Evolutionary conservation across 2,329 filamentous ascomycete species (phyloP).

Genomic region (Tolypocladium guangdongense): DNA sequence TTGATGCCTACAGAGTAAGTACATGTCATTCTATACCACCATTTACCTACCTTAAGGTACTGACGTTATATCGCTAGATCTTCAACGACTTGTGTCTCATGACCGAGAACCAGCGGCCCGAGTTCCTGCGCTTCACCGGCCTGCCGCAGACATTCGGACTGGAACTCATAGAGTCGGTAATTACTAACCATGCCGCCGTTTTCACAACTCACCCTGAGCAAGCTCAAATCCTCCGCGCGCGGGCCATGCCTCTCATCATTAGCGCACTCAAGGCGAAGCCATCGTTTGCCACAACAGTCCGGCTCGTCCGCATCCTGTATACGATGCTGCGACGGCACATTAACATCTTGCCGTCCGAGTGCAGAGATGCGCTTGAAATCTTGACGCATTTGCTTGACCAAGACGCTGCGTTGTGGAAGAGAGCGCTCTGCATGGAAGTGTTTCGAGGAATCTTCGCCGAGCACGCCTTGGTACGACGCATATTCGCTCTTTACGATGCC

Average conservation of each 20-base stretch:
- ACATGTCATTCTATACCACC: too few relatives aligned
- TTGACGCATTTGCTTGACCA: constrained; percentile 82
- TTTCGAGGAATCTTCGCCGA: constrained; percentile 80
- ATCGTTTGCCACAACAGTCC: constrained; percentile 71
- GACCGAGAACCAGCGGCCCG: constrained; percentile 71
- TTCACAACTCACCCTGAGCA: constrained; percentile 74
- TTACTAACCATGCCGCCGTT: constrained; percentile 74
- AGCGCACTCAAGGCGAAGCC: constrained; percentile 67
- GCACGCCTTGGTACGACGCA: constrained; percentile 62
- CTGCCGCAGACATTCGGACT: constrained; percentile 76
- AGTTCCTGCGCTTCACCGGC: constrained; percentile 69
- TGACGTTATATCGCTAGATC: constrained; percentile 36
- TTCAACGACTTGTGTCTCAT: constrained; percentile 85
- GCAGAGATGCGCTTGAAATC: constrained; percentile 70
- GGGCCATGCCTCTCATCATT: constrained; percentile 75
- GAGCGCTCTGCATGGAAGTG: constrained; percentile 82
- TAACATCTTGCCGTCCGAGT: constrained; percentile 62
- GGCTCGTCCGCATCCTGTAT: constrained; percentile 73
- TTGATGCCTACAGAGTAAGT: constrained; percentile 69
- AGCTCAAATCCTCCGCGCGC: constrained; percentile 61
- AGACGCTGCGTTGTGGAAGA: constrained; percentile 75
- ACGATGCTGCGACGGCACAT: constrained; percentile 72
- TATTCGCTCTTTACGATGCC: constrained; percentile 72
- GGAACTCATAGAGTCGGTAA: constrained; percentile 82
- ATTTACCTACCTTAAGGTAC: too few relatives aligned